Conservation (phyloP, 2,329 filamentous ascomycete species). For the Fusarium poae region DNA sequence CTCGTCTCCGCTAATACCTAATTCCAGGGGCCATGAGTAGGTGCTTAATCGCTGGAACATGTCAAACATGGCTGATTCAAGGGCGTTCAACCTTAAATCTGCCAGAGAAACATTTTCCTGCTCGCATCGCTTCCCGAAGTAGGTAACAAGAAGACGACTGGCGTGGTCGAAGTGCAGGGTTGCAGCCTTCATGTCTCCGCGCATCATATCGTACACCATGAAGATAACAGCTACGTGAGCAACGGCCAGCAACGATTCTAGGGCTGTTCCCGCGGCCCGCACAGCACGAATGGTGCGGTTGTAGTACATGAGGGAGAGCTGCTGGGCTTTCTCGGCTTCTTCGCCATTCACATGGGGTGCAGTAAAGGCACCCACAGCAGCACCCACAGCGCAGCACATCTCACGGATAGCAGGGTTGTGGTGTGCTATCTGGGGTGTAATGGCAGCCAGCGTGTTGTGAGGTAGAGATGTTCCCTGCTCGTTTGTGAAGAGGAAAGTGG, state of each 20-base stretch:
- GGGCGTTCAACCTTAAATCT: slow-evolving; percentile 21
- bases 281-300: slow-evolving; percentile 39
- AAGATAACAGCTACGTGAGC: slow-evolving; percentile 43
- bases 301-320: slow-evolving; percentile 35
- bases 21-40: slow-evolving; percentile 38
- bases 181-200: slow-evolving; percentile 36
- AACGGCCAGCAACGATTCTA: slow-evolving; percentile 5
- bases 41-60: slow-evolving; percentile 43
- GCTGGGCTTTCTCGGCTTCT: slow-evolving; percentile 25
- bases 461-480: slow-evolving; percentile 38
- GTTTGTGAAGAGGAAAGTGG: slow-evolving; percentile 37
- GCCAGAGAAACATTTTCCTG: slow-evolving; percentile 31
- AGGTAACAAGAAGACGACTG: slow-evolving; percentile 35
- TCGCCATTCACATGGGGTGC: slow-evolving; percentile 11
- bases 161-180: slow-evolving; percentile 39
- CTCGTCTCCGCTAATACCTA: slow-evolving; percentile 21
- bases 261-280: background rate
- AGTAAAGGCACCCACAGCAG: slow-evolving; percentile 33
- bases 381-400: slow-evolving; percentile 42
- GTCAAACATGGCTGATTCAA: slow-evolving; percentile 38
- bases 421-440: slow-evolving; percentile 43
- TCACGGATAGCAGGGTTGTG: slow-evolving; percentile 35
- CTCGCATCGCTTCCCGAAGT: slow-evolving; percentile 32
- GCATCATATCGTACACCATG: slow-evolving; percentile 41
- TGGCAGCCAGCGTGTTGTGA: slow-evolving; percentile 33